Evolutionary conservation across 1,284 basidiomycete species (phyloP).

Genomic region (Neolentinus lepideus): DNA sequence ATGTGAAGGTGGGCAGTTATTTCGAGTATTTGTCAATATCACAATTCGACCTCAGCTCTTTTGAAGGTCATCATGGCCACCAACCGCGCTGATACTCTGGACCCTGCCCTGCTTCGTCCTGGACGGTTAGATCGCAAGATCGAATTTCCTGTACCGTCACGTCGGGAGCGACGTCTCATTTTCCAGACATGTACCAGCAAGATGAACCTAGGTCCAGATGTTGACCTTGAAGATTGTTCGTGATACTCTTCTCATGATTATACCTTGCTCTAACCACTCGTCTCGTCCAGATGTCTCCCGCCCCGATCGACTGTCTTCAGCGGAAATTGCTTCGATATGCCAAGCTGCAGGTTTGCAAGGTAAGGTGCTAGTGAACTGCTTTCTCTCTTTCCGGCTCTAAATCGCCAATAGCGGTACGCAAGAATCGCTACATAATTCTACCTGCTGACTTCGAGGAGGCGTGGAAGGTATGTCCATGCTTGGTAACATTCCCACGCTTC

Average conservation of each 20-base stretch:
- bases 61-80: slow-evolving; percentile 97
- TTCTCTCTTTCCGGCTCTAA: slow-evolving; percentile 5
- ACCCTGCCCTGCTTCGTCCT: slow-evolving; percentile 95
- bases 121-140: slow-evolving; percentile 99
- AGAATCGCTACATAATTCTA: slow-evolving; percentile 96
- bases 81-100: slow-evolving; percentile 92
- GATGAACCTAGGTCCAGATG: slow-evolving; percentile 98
- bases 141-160: slow-evolving; percentile 93
- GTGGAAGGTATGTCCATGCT: not conserved
- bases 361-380: slow-evolving; percentile 21
- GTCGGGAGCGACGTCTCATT: slow-evolving; percentile 94
- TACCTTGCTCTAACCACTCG: not conserved
- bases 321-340: slow-evolving; percentile 93
- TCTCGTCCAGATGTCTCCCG: not conserved
- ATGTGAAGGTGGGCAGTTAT: slow-evolving; percentile 78
- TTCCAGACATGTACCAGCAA: slow-evolving; percentile 98
- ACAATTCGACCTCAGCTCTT: not conserved
- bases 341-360: slow-evolving; percentile 98
- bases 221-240: slow-evolving; percentile 97
- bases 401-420: slow-evolving; percentile 72
- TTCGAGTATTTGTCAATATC: not conserved
- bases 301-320: slow-evolving; percentile 72
- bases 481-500: slow-evolving; percentile 15
- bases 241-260: slow-evolving; percentile 9
- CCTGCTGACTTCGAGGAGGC: slow-evolving; percentile 21